These are phyloP conservation scores for Voacanga thouarsii DNA, from an alignment of 257 asterid genomes.

Conservation along the genomic window DNA sequence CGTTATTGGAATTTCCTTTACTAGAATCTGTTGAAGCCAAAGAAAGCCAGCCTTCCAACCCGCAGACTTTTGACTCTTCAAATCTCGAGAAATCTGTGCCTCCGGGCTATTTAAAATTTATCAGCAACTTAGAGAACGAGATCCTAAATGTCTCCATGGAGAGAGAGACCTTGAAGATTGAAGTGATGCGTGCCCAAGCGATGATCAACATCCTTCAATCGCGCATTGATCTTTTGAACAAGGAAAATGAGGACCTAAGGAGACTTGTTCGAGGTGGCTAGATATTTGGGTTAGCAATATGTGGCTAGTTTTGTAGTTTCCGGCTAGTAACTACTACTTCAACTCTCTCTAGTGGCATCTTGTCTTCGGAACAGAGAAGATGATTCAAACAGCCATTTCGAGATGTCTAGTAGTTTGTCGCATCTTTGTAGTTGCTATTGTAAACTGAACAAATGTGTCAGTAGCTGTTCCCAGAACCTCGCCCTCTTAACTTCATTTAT, in stretches of 20 bases:
- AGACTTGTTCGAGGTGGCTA: slow-evolving; percentile 34
- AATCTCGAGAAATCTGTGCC: slow-evolving; percentile 92
- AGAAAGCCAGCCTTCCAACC: slow-evolving; percentile 42
- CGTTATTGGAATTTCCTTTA: slow-evolving; percentile 64
- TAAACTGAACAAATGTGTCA: slow-evolving; percentile 28
- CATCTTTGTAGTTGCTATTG: slow-evolving; percentile 23
- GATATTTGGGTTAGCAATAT: slow-evolving; percentile 6
- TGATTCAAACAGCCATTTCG: slow-evolving; percentile 25
- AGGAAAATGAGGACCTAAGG: slow-evolving; percentile 63
- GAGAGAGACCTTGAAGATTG: slow-evolving; percentile 82
- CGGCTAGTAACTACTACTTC: slow-evolving; percentile 13
- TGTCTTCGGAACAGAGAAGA: slow-evolving; percentile 33
- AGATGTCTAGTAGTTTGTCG: slow-evolving; percentile 26
- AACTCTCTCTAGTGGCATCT: slow-evolving; percentile 17
- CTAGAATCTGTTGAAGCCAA: slow-evolving; percentile 55
- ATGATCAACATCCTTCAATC: slow-evolving; percentile 90
- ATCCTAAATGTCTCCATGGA: slow-evolving; percentile 82
- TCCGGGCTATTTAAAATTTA: slow-evolving; percentile 84
- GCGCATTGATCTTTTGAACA: slow-evolving; percentile 51
- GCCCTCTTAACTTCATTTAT: slow-evolving; percentile 9
- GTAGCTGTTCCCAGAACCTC: slow-evolving; percentile 4
- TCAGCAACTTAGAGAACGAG: slow-evolving; percentile 80
- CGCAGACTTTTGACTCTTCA: slow-evolving; percentile 69
- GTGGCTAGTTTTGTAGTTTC: slow-evolving; percentile 24
- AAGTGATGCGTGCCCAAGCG: slow-evolving; percentile 92